Base-by-base conservation (phyloP, 441 rosid species). In the Populus hybrid region DNA sequence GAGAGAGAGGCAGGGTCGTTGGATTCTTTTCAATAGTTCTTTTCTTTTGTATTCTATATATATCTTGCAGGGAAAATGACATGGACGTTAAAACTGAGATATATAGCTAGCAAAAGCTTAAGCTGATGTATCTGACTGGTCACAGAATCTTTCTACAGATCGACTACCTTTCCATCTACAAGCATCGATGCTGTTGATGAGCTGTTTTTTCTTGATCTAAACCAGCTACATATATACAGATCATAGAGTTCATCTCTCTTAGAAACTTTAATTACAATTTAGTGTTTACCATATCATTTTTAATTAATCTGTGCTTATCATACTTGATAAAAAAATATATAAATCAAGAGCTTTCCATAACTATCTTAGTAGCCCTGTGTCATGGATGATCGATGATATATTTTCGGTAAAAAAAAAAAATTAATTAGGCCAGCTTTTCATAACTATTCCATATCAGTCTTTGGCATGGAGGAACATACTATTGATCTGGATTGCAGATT, bases 11-110 rank as follows among this genome's bases (percentile, higher is more conserved):
- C 31, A 29, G 59, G 31, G 75, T 74, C 26, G 87, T 81, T 83
- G 86, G 87, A 81, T 81, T 56, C 82, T 78, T 73, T 68, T 80
- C 53, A 20, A 18, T 16, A 20, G n/a, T 67, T 24, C 1, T 35
- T 2, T 68, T 68, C n/a, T 21, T 56, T 72, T 71, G 64, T 68
- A 68, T 23, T 29, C 4, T 29, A 29, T 29, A 29, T 50, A 8
- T 68, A 70, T 69, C 73, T 71, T 36, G 71, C 56, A 42, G 20
- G 53, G 64, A 64, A 79, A 72, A 77, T 28, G 68, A 68, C 65
- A 53, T 50, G 77, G 76, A 38, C 67, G 38, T 36, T 56, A 66
- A 69, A 65, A 68, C 73, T 40, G 26, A 50, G 31, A 29, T 29
- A 29, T 18, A 9, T 21, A 68, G 21, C 12, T 42, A 33, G 20